Evolutionary conservation across 495 filamentous ascomycete species (phyloP), one percentile per base, ranked within the genome.

Genomic region (Trichocladium antarcticum): DNA sequence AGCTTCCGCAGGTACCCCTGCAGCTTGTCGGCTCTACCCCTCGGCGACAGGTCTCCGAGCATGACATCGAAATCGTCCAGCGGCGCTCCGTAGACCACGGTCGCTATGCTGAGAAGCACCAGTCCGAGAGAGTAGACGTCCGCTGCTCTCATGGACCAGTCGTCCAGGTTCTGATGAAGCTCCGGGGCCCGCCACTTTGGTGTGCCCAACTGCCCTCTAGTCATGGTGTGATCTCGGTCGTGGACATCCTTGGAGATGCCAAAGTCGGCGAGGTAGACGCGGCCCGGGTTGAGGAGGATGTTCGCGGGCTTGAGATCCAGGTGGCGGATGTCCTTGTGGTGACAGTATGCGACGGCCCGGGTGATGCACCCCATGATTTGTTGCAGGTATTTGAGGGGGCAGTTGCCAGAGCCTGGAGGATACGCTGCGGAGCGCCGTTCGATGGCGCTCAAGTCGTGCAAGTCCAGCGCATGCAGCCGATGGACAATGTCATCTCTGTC

Each of bases 221-320:
- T 68, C 56, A 61, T 63, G 32, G 63, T 69, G 40, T 59, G 56
- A 17, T 64, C 59, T 3, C 56, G 51, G 42, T 56, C 57, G 38
- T 61, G 55, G 32, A 69, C 63, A 35, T 69, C 66, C 36, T 57
- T 60, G 11, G 67, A 59, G 11, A 71, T 64, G 36, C 68, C 68
- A 55, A 71, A 70, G 49, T 71, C 68, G 37, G 68, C 65, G 0
- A 71, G 53, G 45, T 68, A 68, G 10, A 71, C 68, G 4, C 58
- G 42, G 10, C 57, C 60, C 10, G 68, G 55, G 44, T 51, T 59
- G 4, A 71, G 54, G 0, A 71, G 60, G 45, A 71, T 70, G 37
- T 71, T 71, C 28, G 60, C 57, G 4, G 68, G 68, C 45, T 71
- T 71, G 20, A 71, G 58, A 39, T 71, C 68, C 11, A 65, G 61